These are phyloP conservation scores for Sphagnum contortum DNA, from an alignment of 225 moss, liverwort and hornwort species.

Conservation along the genomic window DNA sequence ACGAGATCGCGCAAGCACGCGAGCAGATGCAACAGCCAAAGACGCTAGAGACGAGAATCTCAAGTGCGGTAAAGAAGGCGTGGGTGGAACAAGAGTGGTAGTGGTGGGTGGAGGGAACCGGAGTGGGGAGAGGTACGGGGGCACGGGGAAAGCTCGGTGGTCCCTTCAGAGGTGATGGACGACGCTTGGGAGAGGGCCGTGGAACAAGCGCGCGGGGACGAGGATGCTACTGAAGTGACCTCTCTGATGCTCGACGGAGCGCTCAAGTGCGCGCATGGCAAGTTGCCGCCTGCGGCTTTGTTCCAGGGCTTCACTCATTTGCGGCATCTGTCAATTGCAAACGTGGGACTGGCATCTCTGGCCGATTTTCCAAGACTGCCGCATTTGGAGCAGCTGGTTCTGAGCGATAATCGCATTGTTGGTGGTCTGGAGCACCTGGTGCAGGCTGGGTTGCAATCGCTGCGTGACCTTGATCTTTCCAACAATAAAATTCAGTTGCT, in stretches of 20 bases:
- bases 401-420: constrained; percentile 76
- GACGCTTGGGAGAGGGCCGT: constrained; percentile 74
- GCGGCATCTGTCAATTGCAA: constrained; percentile 66
- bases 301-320: constrained; percentile 48
- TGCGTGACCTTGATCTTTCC: constrained; percentile 67
- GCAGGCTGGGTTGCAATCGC: constrained; percentile 54
- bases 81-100: too few relatives aligned
- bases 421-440: constrained; percentile 74
- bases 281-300: constrained; percentile 46
- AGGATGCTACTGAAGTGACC: constrained; percentile 35
- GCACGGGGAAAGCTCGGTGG: too few relatives aligned
- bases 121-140: too few relatives aligned
- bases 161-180: constrained; percentile 21
- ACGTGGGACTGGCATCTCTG: constrained; percentile 61
- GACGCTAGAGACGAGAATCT: too few relatives aligned
- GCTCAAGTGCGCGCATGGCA: constrained; percentile 63
- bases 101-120: too few relatives aligned
- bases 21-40: too few relatives aligned
- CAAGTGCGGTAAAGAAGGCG: too few relatives aligned
- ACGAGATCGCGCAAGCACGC: too few relatives aligned
- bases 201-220: constrained; percentile 51
- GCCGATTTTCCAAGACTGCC: constrained; percentile 63
- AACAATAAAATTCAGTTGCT: constrained; percentile 79
- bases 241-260: constrained; percentile 61
- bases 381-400: constrained; percentile 48